Base-by-base conservation (phyloP, 2,329 filamentous ascomycete species). In the Sporothrix dimorphospora region DNA sequence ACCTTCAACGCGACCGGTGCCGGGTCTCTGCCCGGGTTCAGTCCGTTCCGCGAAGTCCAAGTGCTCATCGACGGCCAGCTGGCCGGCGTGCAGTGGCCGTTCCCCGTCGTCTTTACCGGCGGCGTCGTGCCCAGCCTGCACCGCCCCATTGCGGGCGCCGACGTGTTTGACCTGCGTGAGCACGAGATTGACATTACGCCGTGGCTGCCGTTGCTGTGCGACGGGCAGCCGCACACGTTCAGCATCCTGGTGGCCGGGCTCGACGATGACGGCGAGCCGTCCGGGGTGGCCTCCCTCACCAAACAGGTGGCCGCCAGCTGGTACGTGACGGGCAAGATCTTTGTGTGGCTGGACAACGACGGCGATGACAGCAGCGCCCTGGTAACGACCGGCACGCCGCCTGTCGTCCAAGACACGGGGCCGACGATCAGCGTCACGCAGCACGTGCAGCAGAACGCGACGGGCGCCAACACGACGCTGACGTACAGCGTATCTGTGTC, bases 141-240 rank as follows among this genome's bases (percentile, higher is more conserved):
- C 87, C 85, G 92, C 7, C 93, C 93, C 0, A 86, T 96, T 70
- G 93, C 92, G 2, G 92, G 92, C 0, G 88, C 92, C 24, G 90
- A 96, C 77, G 89, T 92, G 0, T 96, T 94, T 78, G 92, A 96
- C 78, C 83, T 97, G 30, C 84, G 87, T 59, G 92, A 96, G 78
- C 89, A 93, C 74, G 91, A 96, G 78, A 92, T 97, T 74, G 93
- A 97, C 77, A 89, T 97, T 65, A 91, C 92, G 1, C 90, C 92
- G 0, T 96, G 91, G 84, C 82, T 96, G 3, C 88, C 91, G 0
- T 72, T 91, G 1, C 84, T 96, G 0, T 90, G 87, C 74, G 89
- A 94, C 76, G 90, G 89, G 0, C 76, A 82, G 1, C 75, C 83
- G 7, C 92, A 95, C 78, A 88, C 82, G 0, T 93, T 95, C 77